These are phyloP conservation scores for Lepidium africanum DNA, from an alignment of 345 rosid species.

Conservation along the genomic window DNA sequence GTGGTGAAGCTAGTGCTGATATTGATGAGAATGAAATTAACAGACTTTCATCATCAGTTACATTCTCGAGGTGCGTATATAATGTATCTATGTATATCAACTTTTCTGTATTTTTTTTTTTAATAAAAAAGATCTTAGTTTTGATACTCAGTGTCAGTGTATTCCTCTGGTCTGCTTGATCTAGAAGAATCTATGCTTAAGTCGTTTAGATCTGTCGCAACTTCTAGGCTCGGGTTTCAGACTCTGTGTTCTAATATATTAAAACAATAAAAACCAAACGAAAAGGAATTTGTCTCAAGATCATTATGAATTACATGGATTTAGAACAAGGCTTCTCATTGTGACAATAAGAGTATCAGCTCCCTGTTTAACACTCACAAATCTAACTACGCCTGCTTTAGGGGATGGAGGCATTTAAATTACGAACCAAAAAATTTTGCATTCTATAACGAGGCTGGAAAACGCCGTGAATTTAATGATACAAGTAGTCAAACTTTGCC, in stretches of 20 bases:
- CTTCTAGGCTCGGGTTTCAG: not conserved
- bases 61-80: conserved; percentile 52
- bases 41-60: conserved; percentile 46
- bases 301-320: not conserved
- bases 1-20: conserved; percentile 39
- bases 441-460: conserved; percentile 38
- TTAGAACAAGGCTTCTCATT: not conserved
- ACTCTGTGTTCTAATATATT: not conserved
- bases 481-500: conserved; percentile 36
- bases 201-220: not conserved
- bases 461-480: conserved; percentile 14
- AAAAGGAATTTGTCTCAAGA: not conserved
- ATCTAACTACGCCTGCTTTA: not conserved
- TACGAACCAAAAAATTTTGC: conserved; percentile 43
- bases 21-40: conserved; percentile 26
- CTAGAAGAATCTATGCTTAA: not conserved
- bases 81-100: not conserved
- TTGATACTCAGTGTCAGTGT: not conserved
- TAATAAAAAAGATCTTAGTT: not conserved
- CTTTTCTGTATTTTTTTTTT: not conserved
- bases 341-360: not conserved
- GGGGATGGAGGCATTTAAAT: conserved; percentile 61
- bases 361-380: not conserved
- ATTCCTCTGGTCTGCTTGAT: not conserved
- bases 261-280: not conserved